These are phyloP conservation scores for Pueraria montana DNA, from an alignment of 306 rosid genomes.

Conservation along the genomic window DNA sequence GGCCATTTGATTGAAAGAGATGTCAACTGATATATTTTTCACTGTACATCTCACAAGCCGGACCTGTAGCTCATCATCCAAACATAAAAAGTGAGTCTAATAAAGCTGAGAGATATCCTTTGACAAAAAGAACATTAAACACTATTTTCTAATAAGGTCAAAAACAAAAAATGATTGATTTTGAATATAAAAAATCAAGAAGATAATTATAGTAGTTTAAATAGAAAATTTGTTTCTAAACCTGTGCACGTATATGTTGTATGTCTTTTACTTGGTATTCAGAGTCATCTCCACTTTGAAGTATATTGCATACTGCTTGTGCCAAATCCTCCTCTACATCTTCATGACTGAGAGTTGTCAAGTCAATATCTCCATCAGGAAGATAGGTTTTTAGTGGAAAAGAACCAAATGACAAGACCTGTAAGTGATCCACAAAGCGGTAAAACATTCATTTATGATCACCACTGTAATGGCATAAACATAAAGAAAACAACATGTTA, in stretches of 20 bases:
- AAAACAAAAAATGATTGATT: slow-evolving; percentile 16
- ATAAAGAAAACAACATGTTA: slow-evolving; percentile 31
- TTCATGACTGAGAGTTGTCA: slow-evolving; percentile 64
- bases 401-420: slow-evolving; percentile 81
- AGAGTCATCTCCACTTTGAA: slow-evolving; percentile 47
- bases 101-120: slow-evolving; percentile 23
- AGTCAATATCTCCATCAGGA: slow-evolving; percentile 88
- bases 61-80: slow-evolving; percentile 63
- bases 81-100: slow-evolving; percentile 36
- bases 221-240: slow-evolving; percentile 42
- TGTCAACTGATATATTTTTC: slow-evolving; percentile 67
- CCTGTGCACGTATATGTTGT: slow-evolving; percentile 68
- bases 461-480: slow-evolving; percentile 30
- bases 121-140: slow-evolving; percentile 2
- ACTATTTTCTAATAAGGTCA: slow-evolving; percentile 14
- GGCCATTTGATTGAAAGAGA: slow-evolving; percentile 79
- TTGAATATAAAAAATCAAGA: slow-evolving; percentile 27
- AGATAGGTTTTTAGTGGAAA: slow-evolving; percentile 79
- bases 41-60: slow-evolving; percentile 69
- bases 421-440: slow-evolving; percentile 47
- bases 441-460: slow-evolving; percentile 14
- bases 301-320: slow-evolving; percentile 52
- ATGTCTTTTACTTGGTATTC: slow-evolving; percentile 60
- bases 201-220: neutral
- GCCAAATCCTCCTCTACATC: slow-evolving; percentile 63